Evolutionary conservation across 1,284 basidiomycete species (phyloP).

Genomic region (Ustilago shanxiensis): DNA sequence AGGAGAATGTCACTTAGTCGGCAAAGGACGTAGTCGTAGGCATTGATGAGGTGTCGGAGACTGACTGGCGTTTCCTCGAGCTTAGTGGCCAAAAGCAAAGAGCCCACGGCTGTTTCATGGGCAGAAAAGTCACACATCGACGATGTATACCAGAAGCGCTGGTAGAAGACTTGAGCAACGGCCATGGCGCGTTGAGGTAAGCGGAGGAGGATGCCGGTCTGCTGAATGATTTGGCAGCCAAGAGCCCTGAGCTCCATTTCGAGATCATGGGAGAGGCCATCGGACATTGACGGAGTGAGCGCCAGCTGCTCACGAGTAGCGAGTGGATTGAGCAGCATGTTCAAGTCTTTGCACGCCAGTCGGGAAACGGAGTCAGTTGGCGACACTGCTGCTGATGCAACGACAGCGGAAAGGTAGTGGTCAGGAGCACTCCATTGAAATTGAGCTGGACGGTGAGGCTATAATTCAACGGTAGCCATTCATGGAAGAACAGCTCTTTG

Average conservation of each 20-base stretch:
- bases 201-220: constrained; percentile 88
- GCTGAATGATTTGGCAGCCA: constrained; percentile 86
- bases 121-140: constrained; percentile 94
- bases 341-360: neutral
- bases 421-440: neutral
- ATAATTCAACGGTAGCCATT: neutral
- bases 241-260: constrained; percentile 88
- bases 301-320: constrained; percentile 84
- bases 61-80: constrained; percentile 91
- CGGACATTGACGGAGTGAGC: constrained; percentile 81
- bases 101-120: constrained; percentile 89
- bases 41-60: constrained; percentile 93
- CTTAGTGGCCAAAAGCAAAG: constrained; percentile 93
- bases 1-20: neutral
- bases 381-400: neutral
- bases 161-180: constrained; percentile 94
- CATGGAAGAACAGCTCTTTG: no score
- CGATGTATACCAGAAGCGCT: constrained; percentile 95
- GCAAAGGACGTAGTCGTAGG: constrained; percentile 82
- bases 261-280: constrained; percentile 83
- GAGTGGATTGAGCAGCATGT: constrained; percentile 79
- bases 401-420: neutral
- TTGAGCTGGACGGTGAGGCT: neutral
- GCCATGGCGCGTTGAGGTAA: constrained; percentile 98
- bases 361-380: neutral